These are phyloP conservation scores for Neurospora sublineolata DNA, from an alignment of 495 filamentous ascomycete genomes.

Conservation along the genomic window DNA sequence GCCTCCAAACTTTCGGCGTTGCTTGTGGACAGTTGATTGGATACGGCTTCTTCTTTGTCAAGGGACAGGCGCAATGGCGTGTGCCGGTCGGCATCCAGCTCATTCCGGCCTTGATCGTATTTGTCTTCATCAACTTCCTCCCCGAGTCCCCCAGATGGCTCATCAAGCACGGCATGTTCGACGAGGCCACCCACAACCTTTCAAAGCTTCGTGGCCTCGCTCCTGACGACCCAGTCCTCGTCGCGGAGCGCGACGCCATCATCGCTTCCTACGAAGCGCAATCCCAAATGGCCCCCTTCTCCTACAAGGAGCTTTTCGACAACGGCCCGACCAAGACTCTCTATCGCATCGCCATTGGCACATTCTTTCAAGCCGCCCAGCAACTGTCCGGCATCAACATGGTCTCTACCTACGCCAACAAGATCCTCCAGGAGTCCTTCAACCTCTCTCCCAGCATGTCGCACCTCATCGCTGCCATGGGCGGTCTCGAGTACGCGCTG, in stretches of 20 bases:
- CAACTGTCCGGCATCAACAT: conserved; percentile 17
- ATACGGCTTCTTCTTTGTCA: conserved; percentile 42
- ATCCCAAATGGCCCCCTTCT: not conserved
- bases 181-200: conserved; percentile 11
- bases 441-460: conserved; percentile 9
- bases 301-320: not conserved
- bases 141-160: conserved; percentile 69
- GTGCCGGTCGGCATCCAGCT: conserved; percentile 68
- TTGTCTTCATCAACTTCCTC: conserved; percentile 57
- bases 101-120: conserved; percentile 53
- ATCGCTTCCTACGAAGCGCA: not conserved
- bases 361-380: conserved; percentile 15
- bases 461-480: conserved; percentile 14
- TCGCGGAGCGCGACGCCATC: not conserved
- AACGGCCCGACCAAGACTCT: conserved; percentile 7
- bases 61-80: conserved; percentile 32
- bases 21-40: conserved; percentile 52
- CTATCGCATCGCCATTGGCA: conserved; percentile 18
- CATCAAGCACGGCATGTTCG: conserved; percentile 23
- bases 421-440: conserved; percentile 19
- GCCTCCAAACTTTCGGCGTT: conserved; percentile 54
- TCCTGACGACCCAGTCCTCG: not conserved
- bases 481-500: conserved; percentile 14
- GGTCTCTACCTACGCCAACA: conserved; percentile 16
- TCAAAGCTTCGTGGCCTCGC: conserved; percentile 14